These are phyloP conservation scores for Xylaria polymorpha DNA, from an alignment of 2,329 filamentous ascomycete species.

Conservation along the genomic window DNA sequence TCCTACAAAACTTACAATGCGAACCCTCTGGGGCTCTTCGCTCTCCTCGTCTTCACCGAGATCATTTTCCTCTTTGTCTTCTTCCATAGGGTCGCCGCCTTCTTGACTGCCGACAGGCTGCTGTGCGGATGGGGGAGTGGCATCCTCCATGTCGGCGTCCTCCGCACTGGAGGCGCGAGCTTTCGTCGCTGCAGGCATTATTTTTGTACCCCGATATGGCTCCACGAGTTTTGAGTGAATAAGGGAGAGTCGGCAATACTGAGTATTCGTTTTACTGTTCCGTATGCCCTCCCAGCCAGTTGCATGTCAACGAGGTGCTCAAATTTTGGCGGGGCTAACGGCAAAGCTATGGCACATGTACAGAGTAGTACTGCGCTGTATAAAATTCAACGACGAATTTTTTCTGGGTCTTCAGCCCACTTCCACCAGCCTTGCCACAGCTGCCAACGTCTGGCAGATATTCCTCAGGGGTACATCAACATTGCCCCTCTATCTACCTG, in stretches of 20 bases:
- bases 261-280: not conserved
- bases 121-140: conserved; percentile 48
- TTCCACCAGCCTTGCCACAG: conserved; percentile 14
- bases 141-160: conserved; percentile 50
- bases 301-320: conserved; percentile 18
- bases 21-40: conserved; percentile 67
- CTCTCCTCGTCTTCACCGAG: conserved; percentile 61
- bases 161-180: conserved; percentile 37
- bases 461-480: not conserved
- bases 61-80: conserved; percentile 48
- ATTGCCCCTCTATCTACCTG: not conserved
- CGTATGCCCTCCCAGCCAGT: not conserved
- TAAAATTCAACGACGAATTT: conserved; percentile 34
- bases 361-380: not conserved
- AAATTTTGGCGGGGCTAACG: conserved; percentile 34
- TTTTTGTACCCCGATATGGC: not conserved
- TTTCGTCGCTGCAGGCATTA: conserved; percentile 46
- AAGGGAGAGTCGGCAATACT: not conserved
- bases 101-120: conserved; percentile 56
- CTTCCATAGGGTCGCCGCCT: conserved; percentile 49
- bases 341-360: conserved; percentile 14
- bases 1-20: conserved; percentile 62
- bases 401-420: conserved; percentile 22
- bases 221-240: not conserved
- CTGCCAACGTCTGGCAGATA: conserved; percentile 16